phyloP scores from a whole-genome alignment of 2,329 filamentous ascomycete species.

The Aspergillus intermedius region DNA sequence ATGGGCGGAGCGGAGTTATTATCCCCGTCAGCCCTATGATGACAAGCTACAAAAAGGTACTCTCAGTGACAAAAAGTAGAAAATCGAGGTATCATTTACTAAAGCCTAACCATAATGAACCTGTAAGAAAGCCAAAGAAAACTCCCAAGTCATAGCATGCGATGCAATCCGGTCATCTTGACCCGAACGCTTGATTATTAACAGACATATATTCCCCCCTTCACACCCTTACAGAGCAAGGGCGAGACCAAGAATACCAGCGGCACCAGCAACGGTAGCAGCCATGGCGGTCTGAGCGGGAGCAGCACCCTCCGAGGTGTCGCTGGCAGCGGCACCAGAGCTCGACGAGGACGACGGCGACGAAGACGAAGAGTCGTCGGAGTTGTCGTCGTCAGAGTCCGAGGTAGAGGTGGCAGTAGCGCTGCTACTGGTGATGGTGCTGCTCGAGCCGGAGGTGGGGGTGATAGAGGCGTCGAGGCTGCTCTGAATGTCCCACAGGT shows the following conservation, averaged over 20 bases:
- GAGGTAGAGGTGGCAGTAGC: slow-evolving; percentile 4
- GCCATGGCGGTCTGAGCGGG: slow-evolving; percentile 14
- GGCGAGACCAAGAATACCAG: slow-evolving; percentile 16
- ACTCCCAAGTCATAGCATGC: background rate
- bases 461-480: background rate
- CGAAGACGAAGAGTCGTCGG: background rate
- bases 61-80: no score
- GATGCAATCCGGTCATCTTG: background rate
- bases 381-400: background rate
- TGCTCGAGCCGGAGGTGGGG: background rate
- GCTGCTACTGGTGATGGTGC: background rate
- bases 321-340: slow-evolving; percentile 2
- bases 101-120: background rate
- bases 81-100: background rate
- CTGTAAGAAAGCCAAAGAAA: background rate
- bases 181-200: background rate
- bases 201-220: background rate
- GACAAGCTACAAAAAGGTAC: background rate
- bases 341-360: slow-evolving; percentile 1
- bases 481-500: slow-evolving; percentile 8
- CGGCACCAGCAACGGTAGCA: slow-evolving; percentile 14
- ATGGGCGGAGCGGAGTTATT: background rate
- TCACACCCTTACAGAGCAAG: slow-evolving; percentile 14
- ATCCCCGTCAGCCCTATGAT: background rate
- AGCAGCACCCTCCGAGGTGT: slow-evolving; percentile 10